Evolutionary conservation across 2,329 filamentous ascomycete genomes (phyloP), one percentile per base, ranked within the genome.

Genomic region (Fusarium floridanum): DNA sequence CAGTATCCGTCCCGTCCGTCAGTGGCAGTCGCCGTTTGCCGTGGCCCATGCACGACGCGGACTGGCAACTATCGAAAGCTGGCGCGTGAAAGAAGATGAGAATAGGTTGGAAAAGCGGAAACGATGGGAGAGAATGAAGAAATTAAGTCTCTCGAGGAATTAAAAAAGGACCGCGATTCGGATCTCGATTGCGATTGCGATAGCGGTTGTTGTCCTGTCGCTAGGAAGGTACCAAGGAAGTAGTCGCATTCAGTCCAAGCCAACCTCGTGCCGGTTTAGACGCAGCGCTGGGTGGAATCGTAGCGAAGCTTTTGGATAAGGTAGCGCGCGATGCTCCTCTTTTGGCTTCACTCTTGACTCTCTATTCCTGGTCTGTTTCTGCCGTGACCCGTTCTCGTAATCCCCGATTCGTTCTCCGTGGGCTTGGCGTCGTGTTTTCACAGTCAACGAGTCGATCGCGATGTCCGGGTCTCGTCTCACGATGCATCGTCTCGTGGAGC

Each of bases 41-140:
- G 27, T 67, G 68, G 72, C 63, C 72, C 61, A 73, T 74, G 72
- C 72, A 67, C 72, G 39, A 20, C 53, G 34, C 37, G 27, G 61
- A 61, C 57, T 72, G 59, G 53, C 39, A 39, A 45, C 53, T 68
- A 71, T 64, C 48, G 61, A 69, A 20, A 60, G 50, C 39, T 37
- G 53, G 63, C 24, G 63, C 41, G 20, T 34, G 37, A 61, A 41
- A 45, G 20, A n/a, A 41, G 50, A 61, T 56, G 62, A 68, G 20
- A 41, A 73, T 53, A 59, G 14, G 41, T n/a, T 61, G 73, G 56
- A 36, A 34, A 41, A 41, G 39, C 53, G 55, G 61, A n/a, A 63
- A 12, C 14, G 45, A 60, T 32, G 36, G n/a, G 22, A 60, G 22
- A 32, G 48, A 48, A 48, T 34, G 36, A 39, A 27, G 39, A 64